Evolutionary conservation across 2,329 filamentous ascomycete species (phyloP).

Genomic region (Neonectria coccinea): DNA sequence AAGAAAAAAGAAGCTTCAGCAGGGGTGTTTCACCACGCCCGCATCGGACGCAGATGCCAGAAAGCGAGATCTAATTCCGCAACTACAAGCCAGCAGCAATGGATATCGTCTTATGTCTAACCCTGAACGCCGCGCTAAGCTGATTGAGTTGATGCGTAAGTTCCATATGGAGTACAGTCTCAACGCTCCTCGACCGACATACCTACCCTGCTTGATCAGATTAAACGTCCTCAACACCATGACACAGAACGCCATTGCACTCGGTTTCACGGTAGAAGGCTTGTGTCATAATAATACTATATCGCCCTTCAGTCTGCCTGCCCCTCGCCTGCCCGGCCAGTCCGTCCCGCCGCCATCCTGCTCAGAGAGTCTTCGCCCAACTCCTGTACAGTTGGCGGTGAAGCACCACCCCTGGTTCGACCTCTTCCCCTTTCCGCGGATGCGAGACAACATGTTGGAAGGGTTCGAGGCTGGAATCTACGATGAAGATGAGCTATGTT

Average conservation of each 20-base stretch:
- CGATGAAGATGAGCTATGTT: conserved; percentile 31
- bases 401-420: conserved; percentile 34
- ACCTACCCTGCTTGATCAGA: conserved; percentile 21
- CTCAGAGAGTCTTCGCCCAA: conserved; percentile 19
- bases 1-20: conserved; percentile 15
- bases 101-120: neutral
- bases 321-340: neutral
- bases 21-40: neutral
- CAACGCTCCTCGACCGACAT: conserved; percentile 2
- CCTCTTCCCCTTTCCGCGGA: conserved; percentile 26
- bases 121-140: neutral
- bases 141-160: conserved; percentile 1
- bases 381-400: conserved; percentile 16
- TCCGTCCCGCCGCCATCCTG: neutral
- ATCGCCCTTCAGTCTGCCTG: conserved; percentile 16
- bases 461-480: neutral
- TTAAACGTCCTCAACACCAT: conserved; percentile 27
- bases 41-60: too few relatives aligned
- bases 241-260: conserved; percentile 1
- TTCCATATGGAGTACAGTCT: conserved; percentile 11
- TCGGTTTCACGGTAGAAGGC: conserved; percentile 3
- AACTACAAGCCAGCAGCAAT: neutral
- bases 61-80: neutral
- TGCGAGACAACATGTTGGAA: conserved; percentile 32
- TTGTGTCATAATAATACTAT: neutral